Conservation (phyloP, 495 filamentous ascomycete species). For the Penicillium goetzii region DNA sequence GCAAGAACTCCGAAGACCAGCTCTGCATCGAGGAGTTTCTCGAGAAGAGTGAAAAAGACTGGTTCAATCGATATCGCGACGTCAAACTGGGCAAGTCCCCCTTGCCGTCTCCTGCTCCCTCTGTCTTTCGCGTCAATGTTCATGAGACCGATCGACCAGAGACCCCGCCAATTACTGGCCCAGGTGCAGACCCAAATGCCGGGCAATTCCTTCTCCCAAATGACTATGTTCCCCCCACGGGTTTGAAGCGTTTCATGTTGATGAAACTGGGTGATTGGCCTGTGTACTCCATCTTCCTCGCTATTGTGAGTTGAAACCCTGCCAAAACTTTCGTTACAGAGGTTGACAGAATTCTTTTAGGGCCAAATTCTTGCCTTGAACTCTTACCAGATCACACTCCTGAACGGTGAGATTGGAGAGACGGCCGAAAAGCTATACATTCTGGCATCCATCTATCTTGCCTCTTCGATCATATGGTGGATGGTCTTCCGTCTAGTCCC, state of each 20-base stretch:
- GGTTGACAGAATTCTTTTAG: background rate
- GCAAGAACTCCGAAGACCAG: slow-evolving; percentile 55
- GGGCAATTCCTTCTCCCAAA: slow-evolving; percentile 23
- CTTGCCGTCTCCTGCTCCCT: slow-evolving; percentile 4
- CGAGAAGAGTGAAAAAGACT: slow-evolving; percentile 65
- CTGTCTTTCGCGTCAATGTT: slow-evolving; percentile 3
- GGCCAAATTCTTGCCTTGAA: slow-evolving; percentile 68
- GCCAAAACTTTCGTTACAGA: background rate
- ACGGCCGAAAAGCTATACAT: slow-evolving; percentile 65
- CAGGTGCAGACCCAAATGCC: slow-evolving; percentile 37
- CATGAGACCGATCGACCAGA: slow-evolving; percentile 40
- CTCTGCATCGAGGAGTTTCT: slow-evolving; percentile 68
- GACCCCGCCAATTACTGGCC: slow-evolving; percentile 56
- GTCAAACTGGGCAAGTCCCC: slow-evolving; percentile 49
- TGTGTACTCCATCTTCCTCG: slow-evolving; percentile 65
- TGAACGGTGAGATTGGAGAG: slow-evolving; percentile 63
- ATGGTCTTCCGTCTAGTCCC: slow-evolving; percentile 58
- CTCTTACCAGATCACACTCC: slow-evolving; percentile 69
- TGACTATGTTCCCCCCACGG: slow-evolving; percentile 30
- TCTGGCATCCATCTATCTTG: slow-evolving; percentile 64
- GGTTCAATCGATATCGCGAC: slow-evolving; percentile 60
- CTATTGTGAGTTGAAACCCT: slow-evolving; percentile 41
- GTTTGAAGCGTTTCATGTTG: slow-evolving; percentile 32
- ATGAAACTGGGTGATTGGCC: slow-evolving; percentile 60
- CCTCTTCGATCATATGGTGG: slow-evolving; percentile 66